Percentiles rank a stretch among this genome's conserved stretches.
These are phyloP conservation scores for Epichloe hybrida DNA, from an alignment of 2,329 filamentous ascomycete genomes.

Conservation along the genomic window DNA sequence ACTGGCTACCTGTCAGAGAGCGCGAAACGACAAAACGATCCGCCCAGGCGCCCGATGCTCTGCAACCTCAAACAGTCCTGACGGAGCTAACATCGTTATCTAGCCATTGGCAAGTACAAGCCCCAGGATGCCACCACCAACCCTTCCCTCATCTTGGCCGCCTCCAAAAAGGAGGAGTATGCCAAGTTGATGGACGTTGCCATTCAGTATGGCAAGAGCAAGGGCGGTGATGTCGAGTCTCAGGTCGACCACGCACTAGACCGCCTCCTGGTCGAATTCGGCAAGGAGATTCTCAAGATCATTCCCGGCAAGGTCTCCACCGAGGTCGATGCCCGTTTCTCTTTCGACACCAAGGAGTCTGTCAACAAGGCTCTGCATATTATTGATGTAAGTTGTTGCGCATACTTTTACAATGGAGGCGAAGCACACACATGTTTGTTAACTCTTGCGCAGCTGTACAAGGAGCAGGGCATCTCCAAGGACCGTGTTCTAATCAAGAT, in stretches of 20 bases:
- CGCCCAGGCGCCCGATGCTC: neutral
- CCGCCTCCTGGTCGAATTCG: slow-evolving; percentile 92
- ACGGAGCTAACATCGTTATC: slow-evolving; percentile 20
- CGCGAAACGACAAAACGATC: too few species aligned
- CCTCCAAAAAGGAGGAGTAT: slow-evolving; percentile 98
- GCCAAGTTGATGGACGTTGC: slow-evolving; percentile 80
- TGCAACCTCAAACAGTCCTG: neutral
- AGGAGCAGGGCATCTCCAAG: slow-evolving; percentile 80
- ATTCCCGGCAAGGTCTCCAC: slow-evolving; percentile 98
- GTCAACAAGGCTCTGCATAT: slow-evolving; percentile 94
- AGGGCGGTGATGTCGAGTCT: slow-evolving; percentile 54
- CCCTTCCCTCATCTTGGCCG: slow-evolving; percentile 94
- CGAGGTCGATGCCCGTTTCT: slow-evolving; percentile 92
- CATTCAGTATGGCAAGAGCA: slow-evolving; percentile 71
- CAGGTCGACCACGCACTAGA: slow-evolving; percentile 87
- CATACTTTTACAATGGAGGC: neutral
- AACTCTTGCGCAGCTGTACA: slow-evolving; percentile 60
- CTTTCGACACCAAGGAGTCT: slow-evolving; percentile 85
- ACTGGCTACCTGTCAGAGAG: neutral
- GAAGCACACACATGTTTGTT: slow-evolving; percentile 1
- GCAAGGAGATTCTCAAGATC: slow-evolving; percentile 92
- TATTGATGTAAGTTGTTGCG: slow-evolving; percentile 58
- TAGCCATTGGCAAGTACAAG: slow-evolving; percentile 98
- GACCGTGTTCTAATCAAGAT: slow-evolving; percentile 97
- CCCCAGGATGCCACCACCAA: slow-evolving; percentile 99